These are phyloP conservation scores for Suhomyces pyralidae DNA, from an alignment of 805 yeast genomes.

Conservation along the genomic window DNA sequence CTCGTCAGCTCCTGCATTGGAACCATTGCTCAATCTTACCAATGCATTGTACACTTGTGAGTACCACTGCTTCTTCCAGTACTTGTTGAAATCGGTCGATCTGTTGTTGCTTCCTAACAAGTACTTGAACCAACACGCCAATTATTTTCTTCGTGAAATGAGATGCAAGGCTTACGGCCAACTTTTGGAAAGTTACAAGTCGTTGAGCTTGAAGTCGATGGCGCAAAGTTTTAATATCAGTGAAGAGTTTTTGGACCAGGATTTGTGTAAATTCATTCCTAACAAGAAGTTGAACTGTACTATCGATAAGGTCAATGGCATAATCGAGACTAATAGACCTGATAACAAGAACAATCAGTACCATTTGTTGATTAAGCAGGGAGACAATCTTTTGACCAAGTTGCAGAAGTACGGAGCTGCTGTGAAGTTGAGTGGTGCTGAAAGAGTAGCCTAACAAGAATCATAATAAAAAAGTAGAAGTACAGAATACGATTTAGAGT, in stretches of 20 bases:
- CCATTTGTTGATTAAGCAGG: constrained; percentile 82
- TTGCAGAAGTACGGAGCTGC: constrained; percentile 97
- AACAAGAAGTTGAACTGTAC: constrained; percentile 92
- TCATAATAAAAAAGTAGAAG: not conserved
- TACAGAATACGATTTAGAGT: too few species aligned
- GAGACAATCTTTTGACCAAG: constrained; percentile 88
- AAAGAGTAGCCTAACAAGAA: constrained; percentile 42
- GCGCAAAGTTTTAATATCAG: constrained; percentile 91
- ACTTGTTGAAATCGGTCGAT: constrained; percentile 74
- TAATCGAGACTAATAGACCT: constrained; percentile 92
- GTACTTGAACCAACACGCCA: constrained; percentile 74
- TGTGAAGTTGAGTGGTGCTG: constrained; percentile 91
- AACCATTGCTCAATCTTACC: constrained; percentile 78
- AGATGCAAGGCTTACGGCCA: constrained; percentile 94
- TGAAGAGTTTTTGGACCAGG: constrained; percentile 80
- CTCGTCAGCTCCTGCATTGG: constrained; percentile 66
- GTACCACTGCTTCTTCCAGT: constrained; percentile 74
- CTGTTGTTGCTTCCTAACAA: constrained; percentile 58
- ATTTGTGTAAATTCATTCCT: constrained; percentile 86
- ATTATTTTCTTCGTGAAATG: constrained; percentile 85
- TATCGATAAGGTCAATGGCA: constrained; percentile 91
- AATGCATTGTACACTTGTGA: constrained; percentile 87
- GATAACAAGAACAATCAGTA: constrained; percentile 95
- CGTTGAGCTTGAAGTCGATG: constrained; percentile 87
- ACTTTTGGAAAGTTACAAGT: constrained; percentile 88